Percentiles rank a stretch among this genome's conserved stretches.
Evolutionary conservation across 106 monocot species (phyloP).

Genomic region (Allium cepa): DNA sequence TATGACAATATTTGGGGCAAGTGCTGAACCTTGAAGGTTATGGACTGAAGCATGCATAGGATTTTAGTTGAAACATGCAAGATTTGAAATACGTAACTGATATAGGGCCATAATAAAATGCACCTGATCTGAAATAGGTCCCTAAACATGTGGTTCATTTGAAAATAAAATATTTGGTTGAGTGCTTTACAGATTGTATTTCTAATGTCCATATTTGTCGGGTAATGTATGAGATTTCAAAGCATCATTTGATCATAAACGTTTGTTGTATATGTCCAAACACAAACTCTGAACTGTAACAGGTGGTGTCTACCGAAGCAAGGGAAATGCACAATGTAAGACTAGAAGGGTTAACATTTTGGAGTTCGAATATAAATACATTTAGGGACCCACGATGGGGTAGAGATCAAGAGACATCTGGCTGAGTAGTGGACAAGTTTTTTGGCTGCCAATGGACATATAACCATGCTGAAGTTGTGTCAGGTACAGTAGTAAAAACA

Average conservation of each 20-base stretch:
- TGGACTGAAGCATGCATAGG: too few species aligned
- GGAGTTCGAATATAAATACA: slow-evolving; percentile 94
- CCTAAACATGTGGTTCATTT: too few species aligned
- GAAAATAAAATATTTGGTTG: too few species aligned
- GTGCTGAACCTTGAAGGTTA: too few species aligned
- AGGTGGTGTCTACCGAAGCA: slow-evolving; percentile 93
- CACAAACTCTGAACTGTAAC: background rate
- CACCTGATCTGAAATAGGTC: too few species aligned
- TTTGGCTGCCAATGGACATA: too few species aligned
- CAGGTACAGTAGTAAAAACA: too few species aligned
- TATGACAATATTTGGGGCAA: too few species aligned
- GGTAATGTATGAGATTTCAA: background rate
- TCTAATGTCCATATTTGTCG: background rate
- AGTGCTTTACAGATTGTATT: slow-evolving; percentile 5
- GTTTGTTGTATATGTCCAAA: background rate
- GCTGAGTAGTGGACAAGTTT: background rate
- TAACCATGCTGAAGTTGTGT: too few species aligned
- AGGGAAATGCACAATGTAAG: slow-evolving; percentile 96
- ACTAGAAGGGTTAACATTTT: slow-evolving; percentile 76
- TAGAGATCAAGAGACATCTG: slow-evolving; percentile 92
- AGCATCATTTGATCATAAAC: background rate
- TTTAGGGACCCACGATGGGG: slow-evolving; percentile 94
- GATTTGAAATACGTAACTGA: too few species aligned
- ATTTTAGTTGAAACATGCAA: too few species aligned
- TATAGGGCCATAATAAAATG: too few species aligned